Conservation (phyloP, 108 stramenopile species). For the Nitzschia inconspicua region DNA sequence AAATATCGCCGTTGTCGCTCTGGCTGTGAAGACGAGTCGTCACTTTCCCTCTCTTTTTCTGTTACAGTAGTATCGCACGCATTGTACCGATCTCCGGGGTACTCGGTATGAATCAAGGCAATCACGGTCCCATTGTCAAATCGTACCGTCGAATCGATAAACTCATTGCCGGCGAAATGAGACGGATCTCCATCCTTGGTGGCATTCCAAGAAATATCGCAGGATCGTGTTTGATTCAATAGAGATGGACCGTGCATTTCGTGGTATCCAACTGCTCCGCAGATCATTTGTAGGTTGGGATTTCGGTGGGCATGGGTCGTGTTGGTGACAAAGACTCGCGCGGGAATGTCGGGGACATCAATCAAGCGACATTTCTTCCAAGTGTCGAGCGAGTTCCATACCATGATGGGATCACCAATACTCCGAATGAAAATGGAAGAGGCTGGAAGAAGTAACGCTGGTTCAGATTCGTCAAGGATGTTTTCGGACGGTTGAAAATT, state of each 20-base stretch:
- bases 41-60: too few relatives aligned
- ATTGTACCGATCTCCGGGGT: slow-evolving; percentile 3
- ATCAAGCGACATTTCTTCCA: neutral
- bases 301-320: slow-evolving; percentile 2
- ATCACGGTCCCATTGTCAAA: slow-evolving; percentile 17
- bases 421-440: too few relatives aligned
- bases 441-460: too few relatives aligned
- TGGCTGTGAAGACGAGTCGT: too few relatives aligned
- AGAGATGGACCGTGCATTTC: slow-evolving; percentile 5
- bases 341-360: slow-evolving; percentile 19
- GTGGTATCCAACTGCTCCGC: neutral
- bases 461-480: too few relatives aligned
- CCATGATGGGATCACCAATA: slow-evolving; percentile 7
- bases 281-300: slow-evolving; percentile 4
- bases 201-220: slow-evolving; percentile 1
- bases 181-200: slow-evolving; percentile 4
- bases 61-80: neutral
- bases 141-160: slow-evolving; percentile 6
- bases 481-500: too few relatives aligned
- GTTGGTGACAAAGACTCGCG: too few relatives aligned
- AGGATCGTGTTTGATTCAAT: slow-evolving; percentile 8
- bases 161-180: slow-evolving; percentile 9
- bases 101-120: slow-evolving; percentile 10
- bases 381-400: slow-evolving; percentile 5
- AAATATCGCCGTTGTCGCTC: too few relatives aligned